Percentiles rank a stretch among this genome's conserved stretches.
Evolutionary conservation across 1,284 basidiomycete genomes (phyloP).

Genomic region (Marasmius tenuissimus): DNA sequence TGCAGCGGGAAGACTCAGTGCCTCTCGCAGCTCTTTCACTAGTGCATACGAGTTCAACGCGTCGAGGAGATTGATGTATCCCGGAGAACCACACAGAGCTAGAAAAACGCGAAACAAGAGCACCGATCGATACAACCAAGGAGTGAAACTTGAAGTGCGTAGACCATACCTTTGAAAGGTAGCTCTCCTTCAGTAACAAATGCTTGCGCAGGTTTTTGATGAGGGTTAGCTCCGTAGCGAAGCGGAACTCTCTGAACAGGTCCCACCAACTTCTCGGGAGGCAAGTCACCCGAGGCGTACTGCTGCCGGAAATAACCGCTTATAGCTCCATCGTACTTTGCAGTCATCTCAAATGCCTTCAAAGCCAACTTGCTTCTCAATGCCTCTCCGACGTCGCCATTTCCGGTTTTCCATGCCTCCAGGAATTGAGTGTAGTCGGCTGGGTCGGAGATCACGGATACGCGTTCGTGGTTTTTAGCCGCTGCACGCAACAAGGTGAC

Average conservation of each 20-base stretch:
- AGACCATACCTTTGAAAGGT: conserved; percentile 84
- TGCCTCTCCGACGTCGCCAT: conserved; percentile 70
- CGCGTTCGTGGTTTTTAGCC: conserved; percentile 97
- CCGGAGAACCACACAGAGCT: conserved; percentile 94
- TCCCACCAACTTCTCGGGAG: conserved; percentile 62
- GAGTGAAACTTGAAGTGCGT: not conserved
- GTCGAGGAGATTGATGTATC: conserved; percentile 99
- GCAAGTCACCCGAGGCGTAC: conserved; percentile 81
- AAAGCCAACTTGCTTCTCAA: conserved; percentile 84
- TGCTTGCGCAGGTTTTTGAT: conserved; percentile 98
- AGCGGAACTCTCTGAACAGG: conserved; percentile 84
- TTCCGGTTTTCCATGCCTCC: conserved; percentile 66
- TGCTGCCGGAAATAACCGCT: conserved; percentile 96
- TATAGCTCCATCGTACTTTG: conserved; percentile 94
- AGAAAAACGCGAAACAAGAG: conserved; percentile 6
- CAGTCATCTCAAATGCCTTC: conserved; percentile 98
- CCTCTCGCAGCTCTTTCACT: conserved; percentile 91
- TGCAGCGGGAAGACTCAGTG: conserved; percentile 87
- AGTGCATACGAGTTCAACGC: conserved; percentile 97
- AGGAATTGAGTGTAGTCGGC: conserved; percentile 90
- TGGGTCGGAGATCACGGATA: conserved; percentile 92
- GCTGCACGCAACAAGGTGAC: conserved; percentile 97
- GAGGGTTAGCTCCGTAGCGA: conserved; percentile 97
- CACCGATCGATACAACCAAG: not conserved
- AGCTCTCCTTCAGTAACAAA: conserved; percentile 89